phyloP scores from a whole-genome alignment of 345 rosid species.

The Rhizophora apiculata region DNA sequence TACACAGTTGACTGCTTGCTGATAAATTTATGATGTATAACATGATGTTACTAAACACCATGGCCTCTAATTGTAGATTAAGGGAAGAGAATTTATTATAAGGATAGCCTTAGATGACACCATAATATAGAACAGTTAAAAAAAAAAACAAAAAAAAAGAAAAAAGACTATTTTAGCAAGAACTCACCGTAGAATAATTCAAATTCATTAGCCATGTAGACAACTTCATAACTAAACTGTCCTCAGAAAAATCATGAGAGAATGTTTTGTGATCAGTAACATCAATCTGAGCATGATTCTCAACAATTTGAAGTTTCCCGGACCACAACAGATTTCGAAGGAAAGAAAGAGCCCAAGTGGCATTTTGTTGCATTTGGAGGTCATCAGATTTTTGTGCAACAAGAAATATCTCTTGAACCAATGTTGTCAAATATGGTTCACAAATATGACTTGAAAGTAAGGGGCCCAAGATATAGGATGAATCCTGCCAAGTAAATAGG shows the following conservation, averaged over 20 bases:
- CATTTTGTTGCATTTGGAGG: conserved; percentile 62
- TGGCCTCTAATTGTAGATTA: background rate
- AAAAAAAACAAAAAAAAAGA: background rate
- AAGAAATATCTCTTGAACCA: conserved; percentile 82
- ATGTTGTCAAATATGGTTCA: conserved; percentile 48
- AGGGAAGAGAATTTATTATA: background rate
- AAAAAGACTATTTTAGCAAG: background rate
- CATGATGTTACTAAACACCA: background rate
- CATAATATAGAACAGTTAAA: background rate
- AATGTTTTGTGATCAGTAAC: conserved; percentile 32
- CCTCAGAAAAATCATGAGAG: conserved; percentile 58
- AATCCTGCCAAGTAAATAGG: conserved; percentile 50
- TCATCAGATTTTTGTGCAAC: conserved; percentile 72
- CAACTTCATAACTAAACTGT: conserved; percentile 66
- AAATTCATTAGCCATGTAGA: conserved; percentile 54
- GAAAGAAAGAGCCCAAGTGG: conserved; percentile 84
- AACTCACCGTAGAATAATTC: conserved; percentile 47
- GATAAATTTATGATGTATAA: background rate
- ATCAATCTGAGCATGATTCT: conserved; percentile 29
- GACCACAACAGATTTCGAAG: conserved; percentile 67
- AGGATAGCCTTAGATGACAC: background rate
- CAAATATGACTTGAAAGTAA: conserved; percentile 56
- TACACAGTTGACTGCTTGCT: background rate
- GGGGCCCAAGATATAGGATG: conserved; percentile 48
- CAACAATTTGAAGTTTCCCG: conserved; percentile 32